Conservation (phyloP, 305 asterid species). For the Coffea humblotiana region DNA sequence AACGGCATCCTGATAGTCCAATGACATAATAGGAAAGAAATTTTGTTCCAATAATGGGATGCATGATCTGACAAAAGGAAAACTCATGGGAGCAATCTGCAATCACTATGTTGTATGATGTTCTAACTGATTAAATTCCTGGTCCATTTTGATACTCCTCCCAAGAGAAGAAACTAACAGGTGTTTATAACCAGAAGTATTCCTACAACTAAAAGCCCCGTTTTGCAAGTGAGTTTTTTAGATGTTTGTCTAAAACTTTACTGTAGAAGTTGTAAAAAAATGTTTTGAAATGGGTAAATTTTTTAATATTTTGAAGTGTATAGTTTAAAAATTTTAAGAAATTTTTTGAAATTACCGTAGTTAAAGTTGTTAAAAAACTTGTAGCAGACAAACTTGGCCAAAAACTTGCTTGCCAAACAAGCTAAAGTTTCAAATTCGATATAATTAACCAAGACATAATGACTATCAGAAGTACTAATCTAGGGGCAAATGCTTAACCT, state of each 20-base stretch:
- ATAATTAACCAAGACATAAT: neutral
- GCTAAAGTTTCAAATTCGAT: no score
- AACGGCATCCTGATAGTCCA: neutral
- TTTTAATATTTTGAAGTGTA: no score
- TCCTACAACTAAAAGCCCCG: neutral
- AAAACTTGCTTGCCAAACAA: no score
- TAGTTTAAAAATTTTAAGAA: no score
- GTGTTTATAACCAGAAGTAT: neutral
- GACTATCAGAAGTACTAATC: neutral
- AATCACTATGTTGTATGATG: neutral
- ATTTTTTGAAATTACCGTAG: no score
- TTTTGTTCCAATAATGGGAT: neutral
- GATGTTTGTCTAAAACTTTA: no score
- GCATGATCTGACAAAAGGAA: neutral
- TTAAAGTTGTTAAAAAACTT: no score
- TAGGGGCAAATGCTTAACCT: neutral
- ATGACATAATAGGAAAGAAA: neutral
- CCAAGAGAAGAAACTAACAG: neutral
- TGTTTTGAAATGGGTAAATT: no score
- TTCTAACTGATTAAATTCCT: neutral
- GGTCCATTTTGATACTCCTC: neutral
- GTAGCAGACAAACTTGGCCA: no score
- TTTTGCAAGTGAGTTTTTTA: no score
- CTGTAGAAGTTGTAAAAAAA: no score
- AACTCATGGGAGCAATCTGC: neutral